These are phyloP conservation scores for Heterobasidion irregulare DNA, from an alignment of 1,284 basidiomycete species.

Conservation along the genomic window DNA sequence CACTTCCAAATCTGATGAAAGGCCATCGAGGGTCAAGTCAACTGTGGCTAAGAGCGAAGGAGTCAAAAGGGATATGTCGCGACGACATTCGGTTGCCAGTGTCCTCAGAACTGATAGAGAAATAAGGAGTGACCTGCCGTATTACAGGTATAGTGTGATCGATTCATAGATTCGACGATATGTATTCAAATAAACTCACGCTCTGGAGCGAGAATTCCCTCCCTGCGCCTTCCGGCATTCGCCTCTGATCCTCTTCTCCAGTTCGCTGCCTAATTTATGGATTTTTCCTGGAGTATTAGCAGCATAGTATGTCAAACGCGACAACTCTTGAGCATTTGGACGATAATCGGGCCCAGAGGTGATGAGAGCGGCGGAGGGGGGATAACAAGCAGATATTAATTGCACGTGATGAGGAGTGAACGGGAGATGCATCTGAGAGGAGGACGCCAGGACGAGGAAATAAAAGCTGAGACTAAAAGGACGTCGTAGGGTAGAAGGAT, in stretches of 20 bases:
- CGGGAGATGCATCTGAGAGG: conserved; percentile 33
- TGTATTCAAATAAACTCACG: conserved; percentile 42
- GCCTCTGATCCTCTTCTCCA: conserved; percentile 69
- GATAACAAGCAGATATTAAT: conserved; percentile 88
- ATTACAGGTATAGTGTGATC: conserved; percentile 1
- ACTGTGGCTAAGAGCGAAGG: conserved; percentile 72
- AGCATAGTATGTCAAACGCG: conserved; percentile 88
- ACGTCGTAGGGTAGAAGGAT: too few relatives aligned
- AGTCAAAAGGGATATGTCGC: conserved; percentile 80
- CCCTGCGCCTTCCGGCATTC: conserved; percentile 65
- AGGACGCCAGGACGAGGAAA: conserved; percentile 2
- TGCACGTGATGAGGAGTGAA: conserved; percentile 83
- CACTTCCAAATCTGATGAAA: conserved; percentile 78
- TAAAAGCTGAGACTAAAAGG: conserved; percentile 4
- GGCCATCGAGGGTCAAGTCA: conserved; percentile 51
- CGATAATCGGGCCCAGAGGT: conserved; percentile 75
- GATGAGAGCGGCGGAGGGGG: conserved; percentile 70
- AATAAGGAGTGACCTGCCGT: conserved; percentile 70
- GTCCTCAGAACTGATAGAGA: conserved; percentile 82
- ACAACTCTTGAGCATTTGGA: conserved; percentile 87
- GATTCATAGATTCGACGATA: too few relatives aligned
- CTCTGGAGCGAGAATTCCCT: conserved; percentile 72
- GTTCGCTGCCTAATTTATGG: conserved; percentile 75
- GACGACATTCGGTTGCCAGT: conserved; percentile 84
- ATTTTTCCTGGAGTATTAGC: conserved; percentile 87